phyloP scores from a whole-genome alignment of 2,329 filamentous ascomycete genomes.

The Coleophoma eucalyptorum region DNA sequence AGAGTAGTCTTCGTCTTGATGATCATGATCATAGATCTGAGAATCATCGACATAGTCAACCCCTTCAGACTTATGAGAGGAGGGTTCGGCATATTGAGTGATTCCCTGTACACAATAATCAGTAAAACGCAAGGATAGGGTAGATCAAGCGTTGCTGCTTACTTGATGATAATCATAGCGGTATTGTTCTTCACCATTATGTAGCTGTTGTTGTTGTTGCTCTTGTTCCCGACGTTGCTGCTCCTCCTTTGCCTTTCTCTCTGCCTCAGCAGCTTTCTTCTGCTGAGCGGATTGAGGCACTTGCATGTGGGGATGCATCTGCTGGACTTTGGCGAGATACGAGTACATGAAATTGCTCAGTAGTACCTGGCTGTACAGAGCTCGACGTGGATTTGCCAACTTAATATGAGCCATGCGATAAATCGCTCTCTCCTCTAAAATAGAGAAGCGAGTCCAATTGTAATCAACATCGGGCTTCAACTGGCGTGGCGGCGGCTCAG shows the following conservation, averaged over 20 bases:
- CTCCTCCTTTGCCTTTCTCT: constrained; percentile 39
- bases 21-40: constrained; percentile 46
- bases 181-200: constrained; percentile 28
- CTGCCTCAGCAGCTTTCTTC: constrained; percentile 58
- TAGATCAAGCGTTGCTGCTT: constrained; percentile 3
- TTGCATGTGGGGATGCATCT: constrained; percentile 96
- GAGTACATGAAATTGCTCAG: constrained; percentile 99
- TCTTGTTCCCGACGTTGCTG: constrained; percentile 27
- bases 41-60: constrained; percentile 42
- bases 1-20: constrained; percentile 30
- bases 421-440: constrained; percentile 92
- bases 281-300: constrained; percentile 77
- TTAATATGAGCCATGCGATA: constrained; percentile 99
- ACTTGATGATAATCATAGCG: constrained; percentile 32
- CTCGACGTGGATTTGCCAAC: constrained; percentile 90
- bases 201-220: constrained; percentile 25
- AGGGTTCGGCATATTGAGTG: constrained; percentile 28
- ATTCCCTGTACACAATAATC: constrained; percentile 23
- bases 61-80: constrained; percentile 30
- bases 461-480: constrained; percentile 89
- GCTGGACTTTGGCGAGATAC: constrained; percentile 96
- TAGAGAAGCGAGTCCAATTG: constrained; percentile 92
- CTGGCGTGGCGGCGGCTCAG: constrained; percentile 71
- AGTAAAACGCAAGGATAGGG: neutral
- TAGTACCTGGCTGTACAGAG: constrained; percentile 89